Evolutionary conservation across 208 protist genomes (phyloP), one percentile per base, ranked within the genome.

Genomic region (Borovskyia barvae): DNA sequence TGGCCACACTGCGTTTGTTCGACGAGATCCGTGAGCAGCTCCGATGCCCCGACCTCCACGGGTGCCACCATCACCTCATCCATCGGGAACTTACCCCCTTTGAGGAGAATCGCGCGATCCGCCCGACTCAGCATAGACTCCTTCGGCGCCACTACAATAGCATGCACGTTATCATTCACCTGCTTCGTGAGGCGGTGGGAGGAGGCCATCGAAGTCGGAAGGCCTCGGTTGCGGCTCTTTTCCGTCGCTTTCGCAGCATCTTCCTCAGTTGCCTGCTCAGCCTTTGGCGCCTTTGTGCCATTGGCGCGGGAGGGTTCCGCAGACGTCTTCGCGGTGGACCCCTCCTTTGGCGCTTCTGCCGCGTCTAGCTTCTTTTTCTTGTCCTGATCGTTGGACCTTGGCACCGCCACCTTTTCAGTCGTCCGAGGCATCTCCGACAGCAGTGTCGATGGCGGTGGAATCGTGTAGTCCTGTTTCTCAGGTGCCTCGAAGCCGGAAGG

Each of bases 1-100:
- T 82, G 76, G 43, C 76, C 71, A 46, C 71, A 78, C 42, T 72
- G 55, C 39, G 45, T 47, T 41, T 82, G 66, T 35, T 75, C 71
- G 29, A 72, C 50, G 22, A 78, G 51, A 47, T 82, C 71, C 19
- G 45, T 74, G 14, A 82, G 63, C 33, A 78, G 39, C 33, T 82
- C 76, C 3, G 76, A 82, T 42, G 49, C 49, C 8, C 55, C 64
- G 9, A 78, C 37, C 35, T 56, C 46, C 19, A 78, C 50, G 12
- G 54, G 36, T 9, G 36, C 35, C 35, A 54, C 14, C 40, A 20
- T 15, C 19, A 82, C 76, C 41, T 82, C 76, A 17, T 82, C 71
- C 69, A 82, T 68, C 61, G 54, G 26, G 53, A 64, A 75, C 28
- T 40, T 46, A 3, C 19, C 48, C n/a, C 26, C 52, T 19, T 55